phyloP scores from a whole-genome alignment of 2,329 filamentous ascomycete genomes.

The Pseudonectria foliicola region DNA sequence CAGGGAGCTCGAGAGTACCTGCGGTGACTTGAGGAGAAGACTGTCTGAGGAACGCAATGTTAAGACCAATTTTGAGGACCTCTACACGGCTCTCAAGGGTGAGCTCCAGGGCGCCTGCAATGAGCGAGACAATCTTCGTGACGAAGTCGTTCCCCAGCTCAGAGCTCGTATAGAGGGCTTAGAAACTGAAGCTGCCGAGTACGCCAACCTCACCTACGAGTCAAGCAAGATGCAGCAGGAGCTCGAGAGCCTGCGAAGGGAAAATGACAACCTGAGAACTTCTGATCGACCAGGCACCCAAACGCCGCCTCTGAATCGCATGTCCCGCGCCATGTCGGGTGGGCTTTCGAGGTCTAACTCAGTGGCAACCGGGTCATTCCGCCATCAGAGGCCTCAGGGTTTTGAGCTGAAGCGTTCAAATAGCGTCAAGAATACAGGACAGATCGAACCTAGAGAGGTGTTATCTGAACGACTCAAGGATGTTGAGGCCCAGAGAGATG shows the following conservation, averaged over 20 bases:
- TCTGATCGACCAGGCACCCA: slow-evolving; percentile 18
- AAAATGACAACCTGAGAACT: slow-evolving; percentile 55
- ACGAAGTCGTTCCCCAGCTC: slow-evolving; percentile 78
- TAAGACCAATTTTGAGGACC: slow-evolving; percentile 90
- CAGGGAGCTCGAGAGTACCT: slow-evolving; percentile 68
- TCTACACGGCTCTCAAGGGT: slow-evolving; percentile 73
- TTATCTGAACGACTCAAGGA: slow-evolving; percentile 80
- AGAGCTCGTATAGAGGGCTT: slow-evolving; percentile 70
- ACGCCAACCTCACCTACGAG: slow-evolving; percentile 69
- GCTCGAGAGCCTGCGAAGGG: slow-evolving; percentile 59
- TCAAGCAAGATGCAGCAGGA: slow-evolving; percentile 84
- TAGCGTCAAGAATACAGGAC: slow-evolving; percentile 40
- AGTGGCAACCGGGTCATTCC: slow-evolving; percentile 47
- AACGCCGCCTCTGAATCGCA: slow-evolving; percentile 17
- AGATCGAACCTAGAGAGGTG: slow-evolving; percentile 56
- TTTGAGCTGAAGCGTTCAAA: slow-evolving; percentile 52
- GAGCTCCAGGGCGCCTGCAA: slow-evolving; percentile 78
- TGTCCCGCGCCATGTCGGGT: slow-evolving; percentile 30
- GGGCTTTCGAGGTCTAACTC: slow-evolving; percentile 61
- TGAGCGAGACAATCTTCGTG: slow-evolving; percentile 84
- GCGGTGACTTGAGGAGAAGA: slow-evolving; percentile 77
- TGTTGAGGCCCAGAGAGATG: slow-evolving; percentile 87
- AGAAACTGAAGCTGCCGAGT: slow-evolving; percentile 65
- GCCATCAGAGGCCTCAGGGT: slow-evolving; percentile 29
- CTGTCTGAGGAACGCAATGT: slow-evolving; percentile 77